A percentile compares a stretch with the other conserved stretches of the same genome.
Evolutionary conservation across 352 stramenopile species (phyloP).

Genomic region (Nothophytophthora sp.): DNA sequence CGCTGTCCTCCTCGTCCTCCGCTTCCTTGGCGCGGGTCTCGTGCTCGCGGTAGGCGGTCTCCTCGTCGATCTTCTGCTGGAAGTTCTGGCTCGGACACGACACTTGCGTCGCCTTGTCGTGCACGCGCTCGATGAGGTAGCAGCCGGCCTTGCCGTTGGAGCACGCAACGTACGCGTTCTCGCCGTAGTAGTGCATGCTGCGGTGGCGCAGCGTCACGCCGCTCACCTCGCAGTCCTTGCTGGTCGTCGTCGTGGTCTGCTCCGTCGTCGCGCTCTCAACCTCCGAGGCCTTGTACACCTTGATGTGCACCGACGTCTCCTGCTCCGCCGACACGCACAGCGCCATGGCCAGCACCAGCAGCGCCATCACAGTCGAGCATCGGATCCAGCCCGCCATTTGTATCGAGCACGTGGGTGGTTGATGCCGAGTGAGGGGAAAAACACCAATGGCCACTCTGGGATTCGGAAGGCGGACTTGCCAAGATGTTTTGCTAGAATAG

Average conservation of each 20-base stretch:
- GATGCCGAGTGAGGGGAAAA: conserved; percentile 16
- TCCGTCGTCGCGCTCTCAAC: conserved; percentile 4
- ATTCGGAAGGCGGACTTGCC: neutral
- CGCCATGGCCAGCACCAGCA: conserved; percentile 18
- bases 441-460: conserved; percentile 15
- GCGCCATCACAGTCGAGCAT: conserved; percentile 14
- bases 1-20: conserved; percentile 12
- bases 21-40: conserved; percentile 11
- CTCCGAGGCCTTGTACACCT: conserved; percentile 13
- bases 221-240: conserved; percentile 56
- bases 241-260: conserved; percentile 5
- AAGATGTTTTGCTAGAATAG: too few species aligned
- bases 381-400: conserved; percentile 32
- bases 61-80: conserved; percentile 38
- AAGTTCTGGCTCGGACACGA: conserved; percentile 49
- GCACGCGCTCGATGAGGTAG: conserved; percentile 63
- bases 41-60: conserved; percentile 27
- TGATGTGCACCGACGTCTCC: conserved; percentile 37
- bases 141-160: conserved; percentile 57
- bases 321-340: conserved; percentile 21
- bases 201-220: conserved; percentile 57
- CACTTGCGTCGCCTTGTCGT: conserved; percentile 62
- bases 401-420: conserved; percentile 2
- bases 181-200: conserved; percentile 69
- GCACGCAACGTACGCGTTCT: conserved; percentile 77